Evolutionary conservation across 1,139 yeast species (phyloP).

Genomic region (Candida sojae): DNA sequence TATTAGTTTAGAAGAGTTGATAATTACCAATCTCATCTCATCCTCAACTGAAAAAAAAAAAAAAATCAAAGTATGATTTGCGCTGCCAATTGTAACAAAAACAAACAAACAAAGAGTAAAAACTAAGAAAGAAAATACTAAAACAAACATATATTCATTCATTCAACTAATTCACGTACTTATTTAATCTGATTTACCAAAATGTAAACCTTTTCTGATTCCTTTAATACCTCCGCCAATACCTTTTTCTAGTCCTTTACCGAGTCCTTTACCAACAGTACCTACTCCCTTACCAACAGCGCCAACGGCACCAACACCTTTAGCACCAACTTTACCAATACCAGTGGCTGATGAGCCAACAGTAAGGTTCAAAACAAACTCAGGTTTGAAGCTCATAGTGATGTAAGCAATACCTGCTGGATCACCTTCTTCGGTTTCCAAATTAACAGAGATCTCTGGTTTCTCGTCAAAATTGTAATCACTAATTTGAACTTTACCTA

Average conservation of each 20-base stretch:
- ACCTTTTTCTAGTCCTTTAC: conserved; percentile 30
- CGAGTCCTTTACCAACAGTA: conserved; percentile 50
- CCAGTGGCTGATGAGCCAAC: conserved; percentile 43
- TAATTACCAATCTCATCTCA: background rate
- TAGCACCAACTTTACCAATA: conserved; percentile 34
- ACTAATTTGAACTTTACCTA: conserved; percentile 57
- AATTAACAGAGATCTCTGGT: conserved; percentile 51
- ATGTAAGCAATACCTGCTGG: conserved; percentile 67
- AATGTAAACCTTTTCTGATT: conserved; percentile 37
- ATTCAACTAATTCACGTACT: background rate
- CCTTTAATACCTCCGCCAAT: conserved; percentile 47
- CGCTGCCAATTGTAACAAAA: background rate
- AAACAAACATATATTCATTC: background rate
- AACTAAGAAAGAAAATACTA: background rate
- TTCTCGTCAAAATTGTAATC: conserved; percentile 60
- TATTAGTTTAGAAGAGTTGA: background rate
- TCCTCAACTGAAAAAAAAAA: background rate
- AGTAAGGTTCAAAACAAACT: conserved; percentile 56
- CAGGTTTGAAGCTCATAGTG: conserved; percentile 66
- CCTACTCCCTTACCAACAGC: conserved; percentile 42
- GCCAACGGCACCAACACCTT: conserved; percentile 50
- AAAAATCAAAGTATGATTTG: background rate
- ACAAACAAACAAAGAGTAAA: background rate
- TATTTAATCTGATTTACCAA: conserved; percentile 17
- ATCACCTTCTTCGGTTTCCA: conserved; percentile 56